Conservation (phyloP, 2,329 filamentous ascomycete species). For the Ceratocystis smalleyi region DNA sequence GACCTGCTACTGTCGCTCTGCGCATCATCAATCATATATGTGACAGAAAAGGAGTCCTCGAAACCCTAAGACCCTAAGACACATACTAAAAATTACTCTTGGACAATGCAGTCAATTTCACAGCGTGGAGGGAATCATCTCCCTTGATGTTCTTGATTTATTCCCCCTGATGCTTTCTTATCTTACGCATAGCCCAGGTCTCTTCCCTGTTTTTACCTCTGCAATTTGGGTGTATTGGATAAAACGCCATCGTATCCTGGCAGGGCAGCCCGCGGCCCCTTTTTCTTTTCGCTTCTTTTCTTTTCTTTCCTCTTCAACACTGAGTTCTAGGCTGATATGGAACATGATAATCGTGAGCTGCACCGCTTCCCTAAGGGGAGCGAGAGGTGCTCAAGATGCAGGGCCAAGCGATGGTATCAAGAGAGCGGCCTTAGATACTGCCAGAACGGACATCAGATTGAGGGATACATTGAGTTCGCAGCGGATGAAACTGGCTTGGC, state of each 20-base stretch:
- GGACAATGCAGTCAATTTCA: no score
- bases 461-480: slow-evolving; percentile 44
- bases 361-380: slow-evolving; percentile 35
- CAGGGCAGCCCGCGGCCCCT: no score
- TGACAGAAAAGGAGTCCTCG: no score
- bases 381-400: slow-evolving; percentile 48
- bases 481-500: slow-evolving; percentile 58
- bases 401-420: slow-evolving; percentile 54
- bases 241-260: no score
- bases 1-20: no score
- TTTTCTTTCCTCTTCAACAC: slow-evolving; percentile 1
- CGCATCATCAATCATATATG: no score
- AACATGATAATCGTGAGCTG: slow-evolving; percentile 28
- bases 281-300: background rate
- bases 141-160: no score
- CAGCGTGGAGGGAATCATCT: no score
- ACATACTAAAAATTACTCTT: background rate
- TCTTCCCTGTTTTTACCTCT: background rate
- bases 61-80: background rate
- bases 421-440: slow-evolving; percentile 69
- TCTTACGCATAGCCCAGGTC: background rate
- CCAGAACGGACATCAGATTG: slow-evolving; percentile 62
- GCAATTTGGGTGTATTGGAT: no score
- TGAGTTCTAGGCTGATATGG: slow-evolving; percentile 23
- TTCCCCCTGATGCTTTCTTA: background rate